Percentiles rank a stretch among this genome's conserved stretches.
phyloP scores from a whole-genome alignment of 345 rosid genomes.

The Euphorbia pulcherrima region DNA sequence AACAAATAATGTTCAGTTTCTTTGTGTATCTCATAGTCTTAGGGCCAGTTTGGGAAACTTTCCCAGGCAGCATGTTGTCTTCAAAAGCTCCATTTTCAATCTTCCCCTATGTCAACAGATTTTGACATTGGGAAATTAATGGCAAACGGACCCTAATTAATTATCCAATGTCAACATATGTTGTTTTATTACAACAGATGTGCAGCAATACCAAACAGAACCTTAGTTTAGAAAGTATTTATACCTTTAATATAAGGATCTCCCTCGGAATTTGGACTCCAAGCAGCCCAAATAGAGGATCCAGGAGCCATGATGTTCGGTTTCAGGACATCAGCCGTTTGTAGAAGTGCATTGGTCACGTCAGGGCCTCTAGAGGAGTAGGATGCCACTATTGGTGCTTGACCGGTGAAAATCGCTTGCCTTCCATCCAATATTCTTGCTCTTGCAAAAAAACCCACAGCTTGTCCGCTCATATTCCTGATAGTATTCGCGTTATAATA shows the following conservation, averaged over 20 bases:
- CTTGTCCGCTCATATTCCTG: constrained; percentile 29
- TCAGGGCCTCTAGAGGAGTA: constrained; percentile 52
- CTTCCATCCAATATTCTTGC: constrained; percentile 48
- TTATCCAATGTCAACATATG: too few relatives aligned
- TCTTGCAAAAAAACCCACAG: constrained; percentile 32
- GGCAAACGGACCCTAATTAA: too few relatives aligned
- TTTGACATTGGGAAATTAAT: too few relatives aligned
- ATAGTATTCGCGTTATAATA: constrained; percentile 39
- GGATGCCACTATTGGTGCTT: constrained; percentile 45
- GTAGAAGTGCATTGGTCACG: constrained; percentile 40
- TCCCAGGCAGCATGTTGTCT: too few relatives aligned
- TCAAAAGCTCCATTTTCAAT: too few relatives aligned
- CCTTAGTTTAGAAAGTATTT: not conserved
- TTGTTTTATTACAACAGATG: too few relatives aligned
- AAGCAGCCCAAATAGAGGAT: constrained; percentile 51
- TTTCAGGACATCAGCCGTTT: constrained; percentile 48
- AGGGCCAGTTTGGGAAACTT: too few relatives aligned
- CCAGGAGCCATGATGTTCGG: constrained; percentile 53
- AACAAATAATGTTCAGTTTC: not conserved
- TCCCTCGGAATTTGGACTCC: constrained; percentile 45
- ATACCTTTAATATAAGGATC: constrained; percentile 39
- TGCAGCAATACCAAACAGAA: too few relatives aligned
- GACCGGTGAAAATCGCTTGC: constrained; percentile 31
- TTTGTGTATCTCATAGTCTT: too few relatives aligned
- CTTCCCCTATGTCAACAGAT: too few relatives aligned